Conservation (phyloP, 2,329 filamentous ascomycete genomes). For the Byssochlamys sp. region DNA sequence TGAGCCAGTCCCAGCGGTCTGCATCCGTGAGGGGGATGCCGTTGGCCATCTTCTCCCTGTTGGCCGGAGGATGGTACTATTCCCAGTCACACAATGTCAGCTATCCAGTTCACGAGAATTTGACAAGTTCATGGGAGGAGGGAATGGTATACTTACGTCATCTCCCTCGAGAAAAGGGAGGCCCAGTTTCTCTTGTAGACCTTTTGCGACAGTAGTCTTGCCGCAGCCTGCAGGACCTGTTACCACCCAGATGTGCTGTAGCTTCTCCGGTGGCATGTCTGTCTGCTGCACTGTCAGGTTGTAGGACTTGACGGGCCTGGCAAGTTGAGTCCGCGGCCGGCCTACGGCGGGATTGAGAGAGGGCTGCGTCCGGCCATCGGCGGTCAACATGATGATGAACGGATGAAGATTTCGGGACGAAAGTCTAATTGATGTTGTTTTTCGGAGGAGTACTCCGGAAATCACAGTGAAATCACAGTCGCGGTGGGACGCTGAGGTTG, state of each 20-base stretch:
- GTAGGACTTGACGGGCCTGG: background rate
- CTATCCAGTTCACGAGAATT: background rate
- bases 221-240: slow-evolving; percentile 71
- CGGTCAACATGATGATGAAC: slow-evolving; percentile 30
- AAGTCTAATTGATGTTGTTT: slow-evolving; percentile 5
- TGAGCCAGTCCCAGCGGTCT: slow-evolving; percentile 97
- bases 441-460: slow-evolving; percentile 12
- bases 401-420: slow-evolving; percentile 2
- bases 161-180: slow-evolving; percentile 70
- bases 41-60: slow-evolving; percentile 81
- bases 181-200: slow-evolving; percentile 52
- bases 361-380: slow-evolving; percentile 26
- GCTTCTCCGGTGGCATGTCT: slow-evolving; percentile 2
- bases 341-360: slow-evolving; percentile 7
- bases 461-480: slow-evolving; percentile 4
- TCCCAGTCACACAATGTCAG: background rate
- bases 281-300: background rate
- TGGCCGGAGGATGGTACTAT: slow-evolving; percentile 49
- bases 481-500: background rate
- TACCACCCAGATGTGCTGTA: slow-evolving; percentile 69
- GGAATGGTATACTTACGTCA: slow-evolving; percentile 46
- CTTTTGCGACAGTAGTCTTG: slow-evolving; percentile 64
- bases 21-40: slow-evolving; percentile 79
- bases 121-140: background rate
- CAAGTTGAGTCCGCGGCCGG: background rate